These are phyloP conservation scores for Carex pumila DNA, from an alignment of 176 grass and related monocot species.

Conservation along the genomic window DNA sequence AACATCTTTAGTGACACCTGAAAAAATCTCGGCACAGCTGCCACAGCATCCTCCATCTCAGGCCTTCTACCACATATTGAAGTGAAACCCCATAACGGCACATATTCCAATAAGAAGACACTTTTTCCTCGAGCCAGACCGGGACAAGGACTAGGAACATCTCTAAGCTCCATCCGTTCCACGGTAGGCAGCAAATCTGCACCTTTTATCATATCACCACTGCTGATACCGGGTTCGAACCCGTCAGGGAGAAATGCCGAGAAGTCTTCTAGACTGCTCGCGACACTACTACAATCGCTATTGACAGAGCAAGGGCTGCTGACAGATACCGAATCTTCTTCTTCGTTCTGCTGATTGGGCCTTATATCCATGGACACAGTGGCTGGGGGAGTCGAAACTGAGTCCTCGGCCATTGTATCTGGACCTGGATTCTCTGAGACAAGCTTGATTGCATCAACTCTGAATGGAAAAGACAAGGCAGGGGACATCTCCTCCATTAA, in stretches of 20 bases:
- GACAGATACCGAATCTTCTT: constrained; percentile 28
- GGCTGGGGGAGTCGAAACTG: background rate
- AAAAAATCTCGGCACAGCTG: constrained; percentile 31
- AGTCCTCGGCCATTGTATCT: background rate
- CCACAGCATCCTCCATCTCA: constrained; percentile 84
- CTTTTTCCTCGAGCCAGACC: constrained; percentile 19
- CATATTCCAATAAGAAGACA: constrained; percentile 51
- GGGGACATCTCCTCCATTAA: too few species aligned
- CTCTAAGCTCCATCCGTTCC: background rate
- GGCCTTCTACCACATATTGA: constrained; percentile 59
- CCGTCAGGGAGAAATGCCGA: constrained; percentile 24
- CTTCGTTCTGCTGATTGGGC: constrained; percentile 15
- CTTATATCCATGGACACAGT: constrained; percentile 1
- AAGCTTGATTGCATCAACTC: too few species aligned
- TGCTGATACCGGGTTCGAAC: constrained; percentile 20
- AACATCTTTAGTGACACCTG: constrained; percentile 60
- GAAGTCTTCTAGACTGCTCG: constrained; percentile 43
- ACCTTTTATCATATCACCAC: constrained; percentile 2
- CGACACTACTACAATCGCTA: constrained; percentile 81
- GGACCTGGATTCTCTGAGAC: background rate
- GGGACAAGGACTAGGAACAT: background rate
- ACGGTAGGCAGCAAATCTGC: constrained; percentile 21
- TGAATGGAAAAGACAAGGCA: too few species aligned
- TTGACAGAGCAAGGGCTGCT: constrained; percentile 67
- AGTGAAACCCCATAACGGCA: constrained; percentile 62